These are phyloP conservation scores for Cyphellophora attinorum DNA, from an alignment of 2,329 filamentous ascomycete genomes.

Conservation along the genomic window DNA sequence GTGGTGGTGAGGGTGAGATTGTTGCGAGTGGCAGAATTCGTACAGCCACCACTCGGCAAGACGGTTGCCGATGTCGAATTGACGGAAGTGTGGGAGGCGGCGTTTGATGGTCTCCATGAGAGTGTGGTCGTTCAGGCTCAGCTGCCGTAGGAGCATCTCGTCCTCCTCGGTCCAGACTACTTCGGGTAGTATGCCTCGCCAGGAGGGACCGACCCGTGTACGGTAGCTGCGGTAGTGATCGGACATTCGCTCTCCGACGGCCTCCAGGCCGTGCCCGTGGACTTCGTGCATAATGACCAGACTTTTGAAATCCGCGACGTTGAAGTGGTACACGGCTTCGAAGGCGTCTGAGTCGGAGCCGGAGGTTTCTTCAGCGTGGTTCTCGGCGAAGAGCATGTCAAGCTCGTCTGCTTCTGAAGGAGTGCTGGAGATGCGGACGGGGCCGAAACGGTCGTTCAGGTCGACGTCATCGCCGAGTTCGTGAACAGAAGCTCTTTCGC, in stretches of 20 bases:
- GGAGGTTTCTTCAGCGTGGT: too few species aligned
- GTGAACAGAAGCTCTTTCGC: too few species aligned
- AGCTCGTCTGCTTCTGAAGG: too few species aligned
- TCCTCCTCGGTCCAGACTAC: conserved; percentile 12
- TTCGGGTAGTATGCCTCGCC: background rate
- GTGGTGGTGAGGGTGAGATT: too few species aligned
- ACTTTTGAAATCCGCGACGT: background rate
- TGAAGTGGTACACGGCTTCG: background rate
- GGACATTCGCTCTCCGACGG: conserved; percentile 1
- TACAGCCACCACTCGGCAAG: conserved; percentile 15
- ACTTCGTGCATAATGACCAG: background rate
- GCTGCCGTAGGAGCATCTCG: conserved; percentile 4
- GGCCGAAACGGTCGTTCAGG: too few species aligned
- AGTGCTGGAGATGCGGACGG: too few species aligned
- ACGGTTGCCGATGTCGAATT: conserved; percentile 14
- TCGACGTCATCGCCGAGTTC: too few species aligned
- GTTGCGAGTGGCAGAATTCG: too few species aligned
- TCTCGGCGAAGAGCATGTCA: too few species aligned
- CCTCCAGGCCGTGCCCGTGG: background rate
- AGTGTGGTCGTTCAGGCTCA: conserved; percentile 7
- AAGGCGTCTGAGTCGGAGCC: too few species aligned
- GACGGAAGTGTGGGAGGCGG: conserved; percentile 5
- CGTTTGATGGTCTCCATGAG: conserved; percentile 7
- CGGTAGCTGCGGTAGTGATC: conserved; percentile 14
- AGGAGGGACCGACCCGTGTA: background rate